Evolutionary conservation across 495 filamentous ascomycete genomes (phyloP).

Genomic region (Penicillium goetzii): DNA sequence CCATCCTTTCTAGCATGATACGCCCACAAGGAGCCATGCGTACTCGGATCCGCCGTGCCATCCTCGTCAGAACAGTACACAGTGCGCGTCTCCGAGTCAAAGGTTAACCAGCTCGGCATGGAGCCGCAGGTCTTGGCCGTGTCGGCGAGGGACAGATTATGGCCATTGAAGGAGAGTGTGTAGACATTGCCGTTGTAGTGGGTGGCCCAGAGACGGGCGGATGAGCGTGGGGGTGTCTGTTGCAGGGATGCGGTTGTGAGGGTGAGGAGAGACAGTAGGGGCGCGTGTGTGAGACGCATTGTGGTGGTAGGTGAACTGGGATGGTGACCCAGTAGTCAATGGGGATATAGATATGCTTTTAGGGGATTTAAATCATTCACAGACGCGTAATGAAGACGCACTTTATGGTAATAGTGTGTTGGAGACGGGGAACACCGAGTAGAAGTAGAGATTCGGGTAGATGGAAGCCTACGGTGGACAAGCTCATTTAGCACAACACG

Average conservation of each 20-base stretch:
- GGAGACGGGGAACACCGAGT: neutral
- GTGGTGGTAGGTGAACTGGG: neutral
- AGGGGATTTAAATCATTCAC: neutral
- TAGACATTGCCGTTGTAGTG: slow-evolving; percentile 65
- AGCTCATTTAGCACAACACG: neutral
- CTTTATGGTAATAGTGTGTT: neutral
- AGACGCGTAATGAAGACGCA: neutral
- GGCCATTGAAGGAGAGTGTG: slow-evolving; percentile 50
- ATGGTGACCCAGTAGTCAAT: neutral
- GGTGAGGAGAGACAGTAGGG: slow-evolving; percentile 4
- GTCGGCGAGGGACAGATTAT: slow-evolving; percentile 44
- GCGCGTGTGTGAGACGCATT: slow-evolving; percentile 8
- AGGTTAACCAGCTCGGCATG: slow-evolving; percentile 63
- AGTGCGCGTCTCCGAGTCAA: slow-evolving; percentile 53
- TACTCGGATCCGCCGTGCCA: slow-evolving; percentile 42
- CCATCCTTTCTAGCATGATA: slow-evolving; percentile 30
- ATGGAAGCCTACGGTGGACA: too few relatives aligned
- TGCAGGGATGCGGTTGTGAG: slow-evolving; percentile 7
- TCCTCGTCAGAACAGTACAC: slow-evolving; percentile 69
- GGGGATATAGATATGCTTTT: neutral
- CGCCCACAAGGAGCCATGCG: slow-evolving; percentile 37
- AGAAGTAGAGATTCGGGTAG: too few relatives aligned
- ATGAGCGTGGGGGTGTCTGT: slow-evolving; percentile 4
- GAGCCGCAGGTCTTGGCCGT: slow-evolving; percentile 49
- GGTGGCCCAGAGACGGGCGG: slow-evolving; percentile 54